Conservation (phyloP, 805 yeast genomes). For the Cyberlindnera meyerae region DNA sequence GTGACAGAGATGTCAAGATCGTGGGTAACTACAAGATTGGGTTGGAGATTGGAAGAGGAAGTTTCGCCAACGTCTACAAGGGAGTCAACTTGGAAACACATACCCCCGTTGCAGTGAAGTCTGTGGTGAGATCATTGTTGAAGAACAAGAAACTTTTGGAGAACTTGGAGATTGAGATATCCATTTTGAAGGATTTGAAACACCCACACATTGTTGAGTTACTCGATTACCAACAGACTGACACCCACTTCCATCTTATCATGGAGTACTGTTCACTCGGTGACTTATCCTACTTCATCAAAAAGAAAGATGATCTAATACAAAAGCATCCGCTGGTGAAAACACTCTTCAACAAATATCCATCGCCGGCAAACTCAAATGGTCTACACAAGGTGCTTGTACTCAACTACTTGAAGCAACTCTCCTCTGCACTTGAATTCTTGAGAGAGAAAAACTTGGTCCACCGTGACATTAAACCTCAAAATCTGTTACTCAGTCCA, state of each 20-base stretch:
- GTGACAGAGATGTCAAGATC: constrained; percentile 13
- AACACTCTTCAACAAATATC: constrained; percentile 73
- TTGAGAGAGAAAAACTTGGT: constrained; percentile 79
- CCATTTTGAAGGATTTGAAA: constrained; percentile 78
- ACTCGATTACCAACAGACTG: constrained; percentile 75
- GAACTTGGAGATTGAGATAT: constrained; percentile 88
- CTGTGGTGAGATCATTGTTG: constrained; percentile 76
- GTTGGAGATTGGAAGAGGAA: constrained; percentile 85
- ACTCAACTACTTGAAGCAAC: constrained; percentile 79
- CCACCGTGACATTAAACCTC: constrained; percentile 95
- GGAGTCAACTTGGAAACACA: constrained; percentile 55
- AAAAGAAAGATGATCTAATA: constrained; percentile 65
- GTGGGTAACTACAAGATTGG: constrained; percentile 26
- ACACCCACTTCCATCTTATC: constrained; percentile 74
- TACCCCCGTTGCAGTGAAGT: constrained; percentile 79
- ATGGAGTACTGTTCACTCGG: constrained; percentile 98
- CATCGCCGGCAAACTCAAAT: constrained; percentile 69
- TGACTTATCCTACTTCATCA: constrained; percentile 83
- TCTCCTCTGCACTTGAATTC: constrained; percentile 79
- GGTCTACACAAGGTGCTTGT: constrained; percentile 80
- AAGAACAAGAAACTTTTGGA: constrained; percentile 83
- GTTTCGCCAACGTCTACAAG: constrained; percentile 92
- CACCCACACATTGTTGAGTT: constrained; percentile 92
- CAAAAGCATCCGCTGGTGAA: constrained; percentile 75
- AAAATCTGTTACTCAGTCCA: constrained; percentile 74